Conservation (phyloP, 2,329 filamentous ascomycete species). For the Talaromyces sp. region DNA sequence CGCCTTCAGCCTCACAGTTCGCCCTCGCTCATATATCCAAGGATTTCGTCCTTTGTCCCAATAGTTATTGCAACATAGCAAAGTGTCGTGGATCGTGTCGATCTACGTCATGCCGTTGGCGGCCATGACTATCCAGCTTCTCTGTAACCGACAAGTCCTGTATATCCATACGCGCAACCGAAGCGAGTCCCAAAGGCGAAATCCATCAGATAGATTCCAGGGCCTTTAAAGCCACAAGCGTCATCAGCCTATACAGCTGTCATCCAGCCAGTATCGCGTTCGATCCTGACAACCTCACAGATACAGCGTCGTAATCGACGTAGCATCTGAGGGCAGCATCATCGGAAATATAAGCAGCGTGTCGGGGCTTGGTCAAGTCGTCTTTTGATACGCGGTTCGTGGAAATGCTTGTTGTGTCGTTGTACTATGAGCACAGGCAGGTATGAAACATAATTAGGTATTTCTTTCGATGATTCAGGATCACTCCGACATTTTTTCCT, state of each 20-base stretch:
- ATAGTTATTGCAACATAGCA: not conserved
- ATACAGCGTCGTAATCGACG: not conserved
- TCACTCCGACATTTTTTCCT: not conserved
- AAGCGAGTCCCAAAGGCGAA: not conserved
- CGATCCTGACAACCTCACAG: not conserved
- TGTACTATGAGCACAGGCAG: not conserved
- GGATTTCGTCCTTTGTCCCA: not conserved
- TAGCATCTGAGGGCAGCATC: not conserved
- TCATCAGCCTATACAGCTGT: not conserved
- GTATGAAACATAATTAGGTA: not conserved
- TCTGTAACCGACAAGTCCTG: not conserved
- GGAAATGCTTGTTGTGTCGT: not conserved
- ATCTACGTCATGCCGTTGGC: not conserved
- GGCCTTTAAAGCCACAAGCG: not conserved
- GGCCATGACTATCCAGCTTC: not conserved
- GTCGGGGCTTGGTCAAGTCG: not conserved
- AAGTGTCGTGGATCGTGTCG: not conserved
- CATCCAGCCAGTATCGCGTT: slow-evolving; percentile 1
- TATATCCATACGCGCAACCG: not conserved
- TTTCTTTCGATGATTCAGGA: not conserved
- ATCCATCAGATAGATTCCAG: not conserved
- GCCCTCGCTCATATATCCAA: not conserved
- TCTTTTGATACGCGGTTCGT: not conserved
- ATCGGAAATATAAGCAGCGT: not conserved
- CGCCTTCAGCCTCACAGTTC: not conserved